Conservation (phyloP, 1,284 basidiomycete genomes). For the Apiotrichum veenhuisii region DNA sequence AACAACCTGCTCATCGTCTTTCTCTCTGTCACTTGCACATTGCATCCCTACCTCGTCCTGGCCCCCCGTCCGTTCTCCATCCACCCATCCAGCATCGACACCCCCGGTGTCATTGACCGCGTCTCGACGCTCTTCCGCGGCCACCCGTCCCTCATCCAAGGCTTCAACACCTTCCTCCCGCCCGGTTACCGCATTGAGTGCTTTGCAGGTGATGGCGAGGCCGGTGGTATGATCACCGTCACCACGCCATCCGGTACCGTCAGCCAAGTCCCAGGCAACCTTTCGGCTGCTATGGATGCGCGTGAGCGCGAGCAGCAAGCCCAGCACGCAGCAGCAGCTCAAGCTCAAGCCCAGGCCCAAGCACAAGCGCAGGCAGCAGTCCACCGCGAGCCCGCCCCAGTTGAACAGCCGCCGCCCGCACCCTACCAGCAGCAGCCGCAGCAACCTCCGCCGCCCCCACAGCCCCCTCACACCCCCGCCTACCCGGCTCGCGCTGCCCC, state of each 20-base stretch:
- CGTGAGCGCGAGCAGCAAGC: constrained; percentile 23
- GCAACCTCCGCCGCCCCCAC: not conserved
- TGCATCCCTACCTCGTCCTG: too few relatives aligned
- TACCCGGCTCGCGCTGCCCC: not conserved
- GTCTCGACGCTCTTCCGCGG: constrained; percentile 94
- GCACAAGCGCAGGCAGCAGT: constrained; percentile 9
- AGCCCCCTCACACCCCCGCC: constrained; percentile 20
- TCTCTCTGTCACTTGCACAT: not conserved
- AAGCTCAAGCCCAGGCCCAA: constrained; percentile 10
- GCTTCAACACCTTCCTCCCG: constrained; percentile 98
- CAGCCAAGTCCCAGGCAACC: constrained; percentile 54
- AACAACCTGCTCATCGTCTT: not conserved
- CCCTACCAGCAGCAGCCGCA: constrained; percentile 1
- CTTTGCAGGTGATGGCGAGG: constrained; percentile 50
- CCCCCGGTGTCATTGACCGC: constrained; percentile 95
- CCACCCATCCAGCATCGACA: constrained; percentile 74
- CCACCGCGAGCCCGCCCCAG: constrained; percentile 7
- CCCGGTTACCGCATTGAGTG: constrained; percentile 95
- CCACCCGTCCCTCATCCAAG: constrained; percentile 89
- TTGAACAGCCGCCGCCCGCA: constrained; percentile 5
- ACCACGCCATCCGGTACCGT: constrained; percentile 87
- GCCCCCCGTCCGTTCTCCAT: too few relatives aligned
- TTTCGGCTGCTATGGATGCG: constrained; percentile 41
- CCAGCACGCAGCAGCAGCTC: constrained; percentile 6
- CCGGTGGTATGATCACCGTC: constrained; percentile 83